phyloP scores from a whole-genome alignment of 2,329 filamentous ascomycete species.

The Malbranchea zuffiana region DNA sequence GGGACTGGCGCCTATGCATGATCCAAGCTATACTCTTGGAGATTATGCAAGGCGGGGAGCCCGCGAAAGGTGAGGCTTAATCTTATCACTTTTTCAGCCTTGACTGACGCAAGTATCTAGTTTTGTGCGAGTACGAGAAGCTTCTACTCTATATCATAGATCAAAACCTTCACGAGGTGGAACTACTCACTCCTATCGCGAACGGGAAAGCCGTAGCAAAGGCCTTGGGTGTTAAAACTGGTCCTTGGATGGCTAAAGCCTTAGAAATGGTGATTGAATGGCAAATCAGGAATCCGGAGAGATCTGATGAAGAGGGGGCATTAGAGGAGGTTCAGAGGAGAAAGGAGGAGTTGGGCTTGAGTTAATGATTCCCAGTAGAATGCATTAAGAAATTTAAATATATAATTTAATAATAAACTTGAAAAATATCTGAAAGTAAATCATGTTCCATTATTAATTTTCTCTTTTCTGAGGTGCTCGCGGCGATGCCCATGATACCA shows the following conservation, averaged over 20 bases:
- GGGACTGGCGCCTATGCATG: conserved; percentile 32
- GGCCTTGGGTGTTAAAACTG: conserved; percentile 53
- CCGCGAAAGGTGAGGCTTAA: conserved; percentile 23
- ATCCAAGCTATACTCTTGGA: conserved; percentile 33
- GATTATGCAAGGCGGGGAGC: conserved; percentile 25
- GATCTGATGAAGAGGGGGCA: conserved; percentile 47
- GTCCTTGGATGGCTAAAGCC: conserved; percentile 73
- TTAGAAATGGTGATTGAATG: conserved; percentile 72
- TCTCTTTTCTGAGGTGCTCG: too few relatives aligned
- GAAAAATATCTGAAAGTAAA: too few relatives aligned
- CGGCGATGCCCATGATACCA: too few relatives aligned
- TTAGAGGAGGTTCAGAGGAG: conserved; percentile 49
- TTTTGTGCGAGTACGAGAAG: conserved; percentile 41
- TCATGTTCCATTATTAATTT: too few relatives aligned
- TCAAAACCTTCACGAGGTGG: conserved; percentile 40
- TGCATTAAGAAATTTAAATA: too few relatives aligned
- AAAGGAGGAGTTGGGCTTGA: conserved; percentile 41
- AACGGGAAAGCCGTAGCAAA: conserved; percentile 65
- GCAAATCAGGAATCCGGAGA: conserved; percentile 71
- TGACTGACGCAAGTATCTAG: conserved; percentile 16
- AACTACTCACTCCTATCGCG: conserved; percentile 52
- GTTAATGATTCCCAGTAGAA: too few relatives aligned
- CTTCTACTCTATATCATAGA: conserved; percentile 45
- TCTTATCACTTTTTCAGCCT: not conserved
- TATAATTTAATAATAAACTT: too few relatives aligned